Evolutionary conservation across 768 basidiomycete genomes (phyloP), one percentile per base, ranked within the genome.

Genomic region (Pleurotus citrinopileatus): DNA sequence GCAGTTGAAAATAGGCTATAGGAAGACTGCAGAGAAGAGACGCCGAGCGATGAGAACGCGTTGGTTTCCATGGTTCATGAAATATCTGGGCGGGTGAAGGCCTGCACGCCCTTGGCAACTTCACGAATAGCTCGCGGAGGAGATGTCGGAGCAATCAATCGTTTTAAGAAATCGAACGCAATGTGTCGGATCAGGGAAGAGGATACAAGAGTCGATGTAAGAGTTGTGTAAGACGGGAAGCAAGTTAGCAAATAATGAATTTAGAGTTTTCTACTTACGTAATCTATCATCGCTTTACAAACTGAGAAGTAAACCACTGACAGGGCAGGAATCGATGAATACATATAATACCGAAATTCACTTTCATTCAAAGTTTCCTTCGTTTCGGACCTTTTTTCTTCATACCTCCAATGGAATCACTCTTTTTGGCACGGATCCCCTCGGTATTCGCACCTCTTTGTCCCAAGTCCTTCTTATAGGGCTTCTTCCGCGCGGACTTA

Each of bases 351-450:
- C 48, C 48, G 48, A 51, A 51, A 20, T 51, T 17, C 10, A 43
- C 40, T 51, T 46, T 42, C 29, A 42, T 20, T 52, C 32, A 34
- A 5, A 29, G 37, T 40, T 37, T 53, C 43, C 27, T 43, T 15
- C 36, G 42, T 37, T 47, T 55, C 26, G 32, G 15, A 22, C 29
- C 48, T 22, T 51, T n/a, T n/a, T n/a, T n/a, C n/a, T n/a, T 50
- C 66, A 77, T 71, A 22, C 79, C 73, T 13, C 79, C 77, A 29
- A 81, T 68, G 20, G 70, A 68, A 60, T 86, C 86, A 12, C 78
- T 79, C 65, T 82, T 86, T 65, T 81, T 84, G 28, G 86, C 80
- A 57, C 83, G 74, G 22, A 81, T 78, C 2, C 88, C 87, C 70
- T 89, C 89, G 27, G 62, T 63, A 28, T 29, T 32, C 22, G 17